These are phyloP conservation scores for Ganoderma leucocontextum DNA, from an alignment of 1,284 basidiomycete species.

Conservation along the genomic window DNA sequence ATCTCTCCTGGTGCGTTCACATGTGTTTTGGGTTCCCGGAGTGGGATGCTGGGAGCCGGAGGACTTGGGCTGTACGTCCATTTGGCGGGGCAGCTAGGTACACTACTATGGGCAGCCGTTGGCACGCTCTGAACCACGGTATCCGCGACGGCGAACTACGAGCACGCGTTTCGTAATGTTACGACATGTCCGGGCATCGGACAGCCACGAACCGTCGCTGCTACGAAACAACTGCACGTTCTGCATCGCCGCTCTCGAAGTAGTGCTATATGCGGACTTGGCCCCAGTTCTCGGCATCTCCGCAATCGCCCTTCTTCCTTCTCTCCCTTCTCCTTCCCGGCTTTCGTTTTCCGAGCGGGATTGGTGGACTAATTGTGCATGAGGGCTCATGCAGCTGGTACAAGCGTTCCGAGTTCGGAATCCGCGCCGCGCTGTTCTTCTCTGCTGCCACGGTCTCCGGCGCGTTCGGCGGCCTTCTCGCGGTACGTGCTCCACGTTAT, in stretches of 20 bases:
- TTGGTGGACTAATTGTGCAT: constrained; percentile 1
- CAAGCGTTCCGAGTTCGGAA: constrained; percentile 73
- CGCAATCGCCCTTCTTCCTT: constrained; percentile 13
- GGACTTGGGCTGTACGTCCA: background rate
- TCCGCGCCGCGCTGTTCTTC: constrained; percentile 75
- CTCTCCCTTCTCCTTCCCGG: background rate
- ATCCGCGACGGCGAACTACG: background rate
- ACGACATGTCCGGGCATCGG: background rate
- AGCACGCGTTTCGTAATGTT: background rate
- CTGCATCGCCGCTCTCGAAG: constrained; percentile 1
- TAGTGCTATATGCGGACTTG: background rate
- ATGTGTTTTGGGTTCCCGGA: background rate
- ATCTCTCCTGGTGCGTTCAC: constrained; percentile 66
- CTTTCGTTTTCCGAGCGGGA: constrained; percentile 2
- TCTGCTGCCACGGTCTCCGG: constrained; percentile 77
- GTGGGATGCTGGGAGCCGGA: background rate
- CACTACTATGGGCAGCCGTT: background rate
- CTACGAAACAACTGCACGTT: background rate
- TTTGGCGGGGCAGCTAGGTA: background rate
- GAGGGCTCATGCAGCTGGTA: constrained; percentile 42
- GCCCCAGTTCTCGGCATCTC: constrained; percentile 1
- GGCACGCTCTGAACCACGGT: background rate
- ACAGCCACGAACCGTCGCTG: background rate
- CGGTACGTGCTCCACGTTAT: constrained; percentile 50
- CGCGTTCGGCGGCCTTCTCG: constrained; percentile 74